A percentile compares a stretch with the other conserved stretches of the same genome.
These are phyloP conservation scores for Fusarium sp. DNA, from an alignment of 2,329 filamentous ascomycete genomes.

Conservation along the genomic window DNA sequence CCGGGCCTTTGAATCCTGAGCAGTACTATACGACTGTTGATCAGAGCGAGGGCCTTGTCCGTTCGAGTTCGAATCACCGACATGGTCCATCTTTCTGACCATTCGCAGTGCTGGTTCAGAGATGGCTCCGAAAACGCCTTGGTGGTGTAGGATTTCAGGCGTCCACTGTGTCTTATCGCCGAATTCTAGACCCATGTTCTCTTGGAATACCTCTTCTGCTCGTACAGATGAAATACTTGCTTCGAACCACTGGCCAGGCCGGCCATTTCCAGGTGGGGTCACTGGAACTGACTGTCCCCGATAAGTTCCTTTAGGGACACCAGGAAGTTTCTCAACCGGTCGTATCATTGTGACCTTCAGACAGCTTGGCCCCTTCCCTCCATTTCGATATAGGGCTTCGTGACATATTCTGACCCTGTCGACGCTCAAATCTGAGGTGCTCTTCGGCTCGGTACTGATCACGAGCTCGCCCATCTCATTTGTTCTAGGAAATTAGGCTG, in stretches of 20 bases:
- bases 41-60: conserved; percentile 16
- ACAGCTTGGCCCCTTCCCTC: conserved; percentile 12
- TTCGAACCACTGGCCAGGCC: conserved; percentile 43
- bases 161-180: conserved; percentile 43
- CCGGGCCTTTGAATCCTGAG: conserved; percentile 3
- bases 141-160: conserved; percentile 27
- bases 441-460: conserved; percentile 23
- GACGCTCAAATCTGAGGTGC: conserved; percentile 14
- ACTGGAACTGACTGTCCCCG: conserved; percentile 15
- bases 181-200: conserved; percentile 42
- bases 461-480: conserved; percentile 20
- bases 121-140: conserved; percentile 40
- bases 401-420: conserved; percentile 34
- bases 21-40: conserved; percentile 2
- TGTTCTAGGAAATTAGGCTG: conserved; percentile 27
- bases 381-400: conserved; percentile 33
- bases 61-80: conserved; percentile 45
- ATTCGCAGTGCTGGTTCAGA: conserved; percentile 44
- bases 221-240: conserved; percentile 40
- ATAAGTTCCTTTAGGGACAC: not conserved
- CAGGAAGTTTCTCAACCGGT: conserved; percentile 10
- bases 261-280: not conserved
- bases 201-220: conserved; percentile 27
- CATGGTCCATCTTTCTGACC: conserved; percentile 45
- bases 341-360: conserved; percentile 40